A percentile compares a stretch with the other conserved stretches of the same genome.
Conservation (phyloP, 768 basidiomycete species). For the Tylopilus cervinicoccineus region DNA sequence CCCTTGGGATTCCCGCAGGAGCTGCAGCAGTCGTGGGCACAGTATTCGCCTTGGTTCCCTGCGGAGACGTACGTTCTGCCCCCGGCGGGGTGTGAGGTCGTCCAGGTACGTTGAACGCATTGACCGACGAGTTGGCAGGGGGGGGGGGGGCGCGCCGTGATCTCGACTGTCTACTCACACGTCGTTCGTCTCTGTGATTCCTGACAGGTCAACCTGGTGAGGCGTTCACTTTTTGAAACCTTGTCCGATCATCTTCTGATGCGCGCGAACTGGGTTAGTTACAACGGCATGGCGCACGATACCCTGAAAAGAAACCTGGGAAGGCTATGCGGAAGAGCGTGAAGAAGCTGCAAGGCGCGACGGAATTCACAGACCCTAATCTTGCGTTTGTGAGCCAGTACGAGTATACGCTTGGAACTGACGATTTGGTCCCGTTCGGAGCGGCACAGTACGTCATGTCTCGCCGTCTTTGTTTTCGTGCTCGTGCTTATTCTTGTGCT, state of each 20-base stretch:
- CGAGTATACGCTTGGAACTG: slow-evolving; percentile 50
- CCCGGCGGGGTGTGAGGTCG: slow-evolving; percentile 44
- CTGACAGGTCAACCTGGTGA: slow-evolving; percentile 17
- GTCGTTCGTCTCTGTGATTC: not conserved
- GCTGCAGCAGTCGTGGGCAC: slow-evolving; percentile 42
- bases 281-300: slow-evolving; percentile 76
- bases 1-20: slow-evolving; percentile 6
- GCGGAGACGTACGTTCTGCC: slow-evolving; percentile 40
- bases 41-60: slow-evolving; percentile 57
- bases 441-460: slow-evolving; percentile 59
- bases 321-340: slow-evolving; percentile 44
- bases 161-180: too few species aligned
- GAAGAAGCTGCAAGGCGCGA: slow-evolving; percentile 47
- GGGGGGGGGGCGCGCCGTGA: too few species aligned
- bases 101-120: slow-evolving; percentile 42
- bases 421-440: slow-evolving; percentile 63
- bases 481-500: not conserved
- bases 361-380: slow-evolving; percentile 37
- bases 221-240: not conserved
- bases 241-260: not conserved
- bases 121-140: too few species aligned
- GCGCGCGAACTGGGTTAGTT: slow-evolving; percentile 39
- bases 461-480: slow-evolving; percentile 42
- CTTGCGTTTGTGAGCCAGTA: slow-evolving; percentile 54
- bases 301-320: slow-evolving; percentile 50